Evolutionary conservation across 2,329 filamentous ascomycete species (phyloP), one percentile per base, ranked within the genome.

Genomic region (Sporothrix variecibatus): DNA sequence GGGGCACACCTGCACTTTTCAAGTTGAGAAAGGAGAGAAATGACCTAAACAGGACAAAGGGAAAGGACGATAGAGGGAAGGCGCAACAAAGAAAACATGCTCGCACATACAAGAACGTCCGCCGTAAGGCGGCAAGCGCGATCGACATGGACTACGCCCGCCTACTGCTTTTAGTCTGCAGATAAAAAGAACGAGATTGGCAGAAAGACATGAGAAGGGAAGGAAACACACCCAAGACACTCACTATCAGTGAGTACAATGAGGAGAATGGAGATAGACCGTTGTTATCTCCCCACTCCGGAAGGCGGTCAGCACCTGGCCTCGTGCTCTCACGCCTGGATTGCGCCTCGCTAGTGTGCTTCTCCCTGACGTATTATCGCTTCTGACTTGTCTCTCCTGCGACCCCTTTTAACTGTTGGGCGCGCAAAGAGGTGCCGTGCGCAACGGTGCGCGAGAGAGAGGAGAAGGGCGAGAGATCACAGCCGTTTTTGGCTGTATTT

Each of bases 211-310:
- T 43, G 20, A 20, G 40, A 58, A 28, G 7, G n/a, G 51, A 17
- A 15, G 5, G 3, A 20, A 20, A 46, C 51, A 38, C 15, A 4
- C 40, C n/a, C 38, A 26, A 8, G 20, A 28, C 8, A 28, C 43
- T 51, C 17, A 26, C 62, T 64, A n/a, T 28, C 11, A 51, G 15
- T 15, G 12, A 49, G 20, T 23, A 17, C 23, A 31, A 34, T 12
- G 5, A 46, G 3, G 23, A 11, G 23, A 69, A 34, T 49, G 53
- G 56, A 64, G 70, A 51, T 64, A 53, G 51, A 31, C 70, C 20
- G 40, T n/a, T 72, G 69, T 64, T 72, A 72, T 72, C 71, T 67
- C 71, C 60, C 71, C 46, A 23, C 46, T 72, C 71, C 28, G 43
- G 60, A 67, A 72, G 62, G 71, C 71, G 71, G 71, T 72, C 71